Evolutionary conservation across 2,329 filamentous ascomycete genomes (phyloP).

Genomic region (Pezicula neosporulosa): DNA sequence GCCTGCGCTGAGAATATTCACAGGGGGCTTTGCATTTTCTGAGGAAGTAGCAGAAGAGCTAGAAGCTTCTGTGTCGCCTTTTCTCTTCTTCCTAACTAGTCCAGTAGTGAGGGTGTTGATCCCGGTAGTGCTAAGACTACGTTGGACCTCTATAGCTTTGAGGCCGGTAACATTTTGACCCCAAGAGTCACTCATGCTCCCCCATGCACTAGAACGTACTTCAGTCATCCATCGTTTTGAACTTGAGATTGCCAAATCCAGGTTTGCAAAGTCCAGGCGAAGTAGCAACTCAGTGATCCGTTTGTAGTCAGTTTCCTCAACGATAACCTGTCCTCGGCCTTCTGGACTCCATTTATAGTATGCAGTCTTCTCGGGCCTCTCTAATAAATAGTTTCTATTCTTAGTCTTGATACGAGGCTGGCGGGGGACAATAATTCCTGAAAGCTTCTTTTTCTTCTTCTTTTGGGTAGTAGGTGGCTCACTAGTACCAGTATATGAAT

Average conservation of each 20-base stretch:
- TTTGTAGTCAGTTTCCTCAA: slow-evolving; percentile 63
- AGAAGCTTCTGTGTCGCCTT: slow-evolving; percentile 23
- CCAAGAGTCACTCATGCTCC: slow-evolving; percentile 40
- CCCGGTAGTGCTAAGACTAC: slow-evolving; percentile 10
- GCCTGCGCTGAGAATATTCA: slow-evolving; percentile 47
- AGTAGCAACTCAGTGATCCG: slow-evolving; percentile 67
- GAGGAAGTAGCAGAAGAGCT: slow-evolving; percentile 1
- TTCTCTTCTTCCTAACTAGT: slow-evolving; percentile 49
- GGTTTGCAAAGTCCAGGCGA: slow-evolving; percentile 68
- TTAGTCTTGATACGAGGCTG: slow-evolving; percentile 62
- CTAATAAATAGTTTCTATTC: slow-evolving; percentile 45
- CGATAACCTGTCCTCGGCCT: slow-evolving; percentile 60
- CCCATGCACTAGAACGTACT: slow-evolving; percentile 43
- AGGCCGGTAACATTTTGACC: slow-evolving; percentile 46
- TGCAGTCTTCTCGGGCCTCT: slow-evolving; percentile 48
- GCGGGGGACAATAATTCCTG: slow-evolving; percentile 60
- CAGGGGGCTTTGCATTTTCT: slow-evolving; percentile 11
- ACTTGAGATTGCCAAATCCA: slow-evolving; percentile 59
- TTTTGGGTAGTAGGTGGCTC: slow-evolving; percentile 27
- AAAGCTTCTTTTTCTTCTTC: slow-evolving; percentile 45
- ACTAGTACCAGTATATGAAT: slow-evolving; percentile 1
- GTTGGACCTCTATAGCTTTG: slow-evolving; percentile 24
- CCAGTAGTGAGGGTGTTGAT: slow-evolving; percentile 34
- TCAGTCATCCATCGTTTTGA: slow-evolving; percentile 70
- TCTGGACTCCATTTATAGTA: slow-evolving; percentile 64